phyloP scores from a whole-genome alignment of 148 eudicot genomes.

The Silene conica region DNA sequence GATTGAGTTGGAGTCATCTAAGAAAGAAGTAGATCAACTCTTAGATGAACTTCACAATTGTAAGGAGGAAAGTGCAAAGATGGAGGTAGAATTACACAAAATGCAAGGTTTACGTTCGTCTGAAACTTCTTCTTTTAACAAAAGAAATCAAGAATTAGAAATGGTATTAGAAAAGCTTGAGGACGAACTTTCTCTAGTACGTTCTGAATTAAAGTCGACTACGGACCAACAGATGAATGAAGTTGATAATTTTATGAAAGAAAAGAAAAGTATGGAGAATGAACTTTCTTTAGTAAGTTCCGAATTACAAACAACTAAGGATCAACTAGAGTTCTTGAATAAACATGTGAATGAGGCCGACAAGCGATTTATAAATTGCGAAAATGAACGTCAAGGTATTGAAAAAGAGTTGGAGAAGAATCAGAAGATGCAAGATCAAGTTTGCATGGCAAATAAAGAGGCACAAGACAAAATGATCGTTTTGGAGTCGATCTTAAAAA shows the following conservation, averaged over 20 bases:
- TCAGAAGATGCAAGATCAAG: conserved; percentile 1
- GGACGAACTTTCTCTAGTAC: not conserved
- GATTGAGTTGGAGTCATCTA: conserved; percentile 23
- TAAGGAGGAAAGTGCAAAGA: not conserved
- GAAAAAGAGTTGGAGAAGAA: not conserved
- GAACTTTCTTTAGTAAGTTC: not conserved
- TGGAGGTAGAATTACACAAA: not conserved
- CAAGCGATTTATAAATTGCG: not conserved
- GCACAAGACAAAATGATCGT: not conserved
- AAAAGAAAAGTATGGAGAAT: not conserved
- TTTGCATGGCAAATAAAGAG: conserved; percentile 9
- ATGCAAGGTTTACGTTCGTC: not conserved
- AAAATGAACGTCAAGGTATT: not conserved
- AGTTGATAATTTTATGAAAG: too few species aligned
- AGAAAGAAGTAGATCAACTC: conserved; percentile 15
- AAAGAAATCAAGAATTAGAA: not conserved
- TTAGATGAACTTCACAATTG: conserved; percentile 10
- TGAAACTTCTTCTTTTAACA: not conserved
- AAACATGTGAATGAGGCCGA: conserved; percentile 8
- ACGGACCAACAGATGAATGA: not conserved
- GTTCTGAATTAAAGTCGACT: not conserved
- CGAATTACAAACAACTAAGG: not conserved
- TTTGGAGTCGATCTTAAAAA: conserved; percentile 8
- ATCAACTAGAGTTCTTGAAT: not conserved
- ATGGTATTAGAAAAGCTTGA: not conserved